Base-by-base conservation (phyloP, 2,329 filamentous ascomycete genomes). In the Blastomyces percursus region DNA sequence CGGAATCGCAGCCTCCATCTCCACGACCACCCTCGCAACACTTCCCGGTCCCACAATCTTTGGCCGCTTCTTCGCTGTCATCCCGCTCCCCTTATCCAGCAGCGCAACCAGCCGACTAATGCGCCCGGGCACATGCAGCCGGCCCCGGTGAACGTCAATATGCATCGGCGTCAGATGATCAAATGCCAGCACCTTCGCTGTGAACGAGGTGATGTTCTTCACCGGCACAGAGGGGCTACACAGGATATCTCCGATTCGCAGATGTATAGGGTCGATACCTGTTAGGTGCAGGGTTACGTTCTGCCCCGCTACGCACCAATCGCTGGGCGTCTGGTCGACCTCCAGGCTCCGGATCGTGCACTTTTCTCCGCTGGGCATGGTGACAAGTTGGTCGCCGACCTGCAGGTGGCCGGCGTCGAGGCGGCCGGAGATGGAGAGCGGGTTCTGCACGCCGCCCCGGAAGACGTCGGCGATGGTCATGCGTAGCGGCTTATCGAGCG, bases 221-320 rank as follows among this genome's bases (percentile, higher is more conserved):
- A 96, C 86, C 0, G 91, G 87, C 1, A 82, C 77, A 1, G 81
- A 80, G 0, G 85, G 81, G 57, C 84, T 81, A 76, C 91, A 96
- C n/a, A 96, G 77, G 21, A 97, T 88, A 71, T 97, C 92, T 24
- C 94, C 94, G 8, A 89, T 82, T 55, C 86, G 84, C 11, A 99
- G 82, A 69, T 96, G 88, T 19, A 89, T 83, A 0, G 89, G 84
- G 69, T 97, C 93, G 71, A 96, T 91, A 67, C 93, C 88, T 9
- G 85, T 82, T 58, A 99, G 81, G 67, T 95, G 88, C n/a, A 99
- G 78, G 0, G 86, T 87, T 19, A 90, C 85, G 64, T 94, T 96
- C 71, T 97, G 91, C 0, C 93, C 93, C 0, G 93, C 92, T 16
- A 96, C 91, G 0, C 90, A 91, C 91, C 91, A 99, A 64, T 96